Evolutionary conservation across 1,139 yeast genomes (phyloP).

Genomic region (Williopsis jadinii): DNA sequence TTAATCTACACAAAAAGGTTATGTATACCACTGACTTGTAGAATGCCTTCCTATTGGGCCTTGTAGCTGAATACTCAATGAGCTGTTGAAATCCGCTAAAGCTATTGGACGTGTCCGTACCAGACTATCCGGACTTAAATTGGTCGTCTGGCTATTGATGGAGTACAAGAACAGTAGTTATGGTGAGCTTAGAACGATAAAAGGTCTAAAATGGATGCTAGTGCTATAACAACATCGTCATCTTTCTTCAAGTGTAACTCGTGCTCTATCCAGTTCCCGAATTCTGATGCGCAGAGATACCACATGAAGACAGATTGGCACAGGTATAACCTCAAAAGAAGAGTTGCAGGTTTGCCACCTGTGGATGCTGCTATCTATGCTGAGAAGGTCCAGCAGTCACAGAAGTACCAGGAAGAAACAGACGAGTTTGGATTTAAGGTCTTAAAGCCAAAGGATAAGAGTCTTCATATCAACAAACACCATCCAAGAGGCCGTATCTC

Average conservation of each 20-base stretch:
- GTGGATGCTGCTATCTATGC: slow-evolving; percentile 77
- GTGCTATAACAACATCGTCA: slow-evolving; percentile 24
- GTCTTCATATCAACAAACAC: slow-evolving; percentile 40
- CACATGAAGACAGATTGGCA: slow-evolving; percentile 94
- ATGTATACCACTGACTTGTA: too few relatives aligned
- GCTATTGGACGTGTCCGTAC: too few relatives aligned
- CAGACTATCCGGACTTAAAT: too few relatives aligned
- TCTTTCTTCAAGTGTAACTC: slow-evolving; percentile 87
- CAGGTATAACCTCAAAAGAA: slow-evolving; percentile 83
- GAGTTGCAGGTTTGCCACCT: slow-evolving; percentile 81
- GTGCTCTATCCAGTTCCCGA: slow-evolving; percentile 74
- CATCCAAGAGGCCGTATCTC: slow-evolving; percentile 9
- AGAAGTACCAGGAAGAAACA: slow-evolving; percentile 41
- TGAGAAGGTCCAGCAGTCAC: slow-evolving; percentile 48
- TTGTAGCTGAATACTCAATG: too few relatives aligned
- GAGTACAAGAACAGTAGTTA: too few relatives aligned
- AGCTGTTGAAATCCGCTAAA: too few relatives aligned
- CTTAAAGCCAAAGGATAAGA: slow-evolving; percentile 24
- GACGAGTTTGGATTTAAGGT: slow-evolving; percentile 62
- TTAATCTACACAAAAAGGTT: slow-evolving; percentile 2
- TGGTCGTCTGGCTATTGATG: too few relatives aligned
- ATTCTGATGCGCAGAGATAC: slow-evolving; percentile 74
- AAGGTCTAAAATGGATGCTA: background rate
- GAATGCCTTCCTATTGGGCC: too few relatives aligned
- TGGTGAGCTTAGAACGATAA: too few relatives aligned